Conservation (phyloP, 495 filamentous ascomycete genomes). For the Tuber aestivum region DNA sequence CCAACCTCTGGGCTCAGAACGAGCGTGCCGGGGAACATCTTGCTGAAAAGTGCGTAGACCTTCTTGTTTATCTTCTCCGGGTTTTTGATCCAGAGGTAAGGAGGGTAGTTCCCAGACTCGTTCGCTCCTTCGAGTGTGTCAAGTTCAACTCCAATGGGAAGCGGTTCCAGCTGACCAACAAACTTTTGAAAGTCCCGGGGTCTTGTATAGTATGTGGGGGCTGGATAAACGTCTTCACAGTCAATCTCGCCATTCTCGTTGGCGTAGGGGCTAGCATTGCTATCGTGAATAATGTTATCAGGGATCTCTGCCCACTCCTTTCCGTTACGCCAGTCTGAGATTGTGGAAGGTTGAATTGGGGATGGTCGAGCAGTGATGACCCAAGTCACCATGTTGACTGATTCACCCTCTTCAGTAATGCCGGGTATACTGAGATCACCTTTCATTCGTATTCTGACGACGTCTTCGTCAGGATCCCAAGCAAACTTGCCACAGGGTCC, state of each 20-base stretch:
- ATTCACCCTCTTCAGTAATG: slow-evolving; percentile 23
- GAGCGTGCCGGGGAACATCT: slow-evolving; percentile 16
- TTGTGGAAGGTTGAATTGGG: slow-evolving; percentile 29
- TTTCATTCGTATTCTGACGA: slow-evolving; percentile 36
- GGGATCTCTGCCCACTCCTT: slow-evolving; percentile 27
- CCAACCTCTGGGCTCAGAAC: slow-evolving; percentile 12
- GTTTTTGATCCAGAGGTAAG: slow-evolving; percentile 31
- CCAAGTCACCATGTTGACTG: slow-evolving; percentile 38
- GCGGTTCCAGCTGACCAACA: slow-evolving; percentile 6
- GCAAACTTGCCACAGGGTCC: slow-evolving; percentile 18
- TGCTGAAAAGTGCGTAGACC: slow-evolving; percentile 26
- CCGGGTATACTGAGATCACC: slow-evolving; percentile 33
- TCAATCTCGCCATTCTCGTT: slow-evolving; percentile 26
- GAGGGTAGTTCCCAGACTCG: slow-evolving; percentile 23
- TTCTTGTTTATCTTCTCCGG: slow-evolving; percentile 23
- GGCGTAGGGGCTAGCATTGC: slow-evolving; percentile 20
- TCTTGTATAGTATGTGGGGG: slow-evolving; percentile 32
- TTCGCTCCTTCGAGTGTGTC: slow-evolving; percentile 24
- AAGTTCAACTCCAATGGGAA: slow-evolving; percentile 25
- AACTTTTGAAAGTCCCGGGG: slow-evolving; percentile 19
- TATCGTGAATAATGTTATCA: slow-evolving; percentile 9
- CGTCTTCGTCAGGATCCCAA: slow-evolving; percentile 32
- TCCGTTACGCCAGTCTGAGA: slow-evolving; percentile 31
- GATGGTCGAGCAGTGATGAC: slow-evolving; percentile 36
- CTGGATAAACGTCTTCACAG: slow-evolving; percentile 34